Base-by-base conservation (phyloP, 306 rosid genomes). In the Dicorynia guianensis region DNA sequence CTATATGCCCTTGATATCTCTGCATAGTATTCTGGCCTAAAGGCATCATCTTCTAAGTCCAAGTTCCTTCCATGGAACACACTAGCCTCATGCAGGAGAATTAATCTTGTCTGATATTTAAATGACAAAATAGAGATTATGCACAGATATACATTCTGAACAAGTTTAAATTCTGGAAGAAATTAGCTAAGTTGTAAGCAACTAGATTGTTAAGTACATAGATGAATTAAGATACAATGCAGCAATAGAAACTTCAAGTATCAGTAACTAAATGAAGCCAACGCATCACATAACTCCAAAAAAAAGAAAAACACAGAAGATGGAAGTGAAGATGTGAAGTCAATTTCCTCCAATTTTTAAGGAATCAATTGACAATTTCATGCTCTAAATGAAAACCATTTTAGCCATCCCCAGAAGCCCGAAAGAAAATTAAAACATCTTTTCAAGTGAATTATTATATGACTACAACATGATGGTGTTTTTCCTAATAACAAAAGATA, bases 131-230 rank as follows among this genome's bases (percentile, higher is more conserved):
- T 14, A 2, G 25, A 52, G 20, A 52, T 52, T 52, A 12, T 35
- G 62, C 48, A 35, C 62, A 52, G 46, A 63, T 40, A 44, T 68
- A 52, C 34, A 50, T 69, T 52, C 59, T 52, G 74, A 67, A 48
- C 59, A 33, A 67, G 8, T 30, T 19, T 48, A 67, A 34, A 52
- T 67, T 25, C 14, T 7, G 30, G 25, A 54, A 19, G 25, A 64
- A 18, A 46, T 19, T 30, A 49, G 71, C 25, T 47, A 14, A 13
- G 7, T 38, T 18, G 30, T 47, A 66, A 46, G 47, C 30, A 25
- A 40, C 8, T 30, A 4, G 63, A 38, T 5, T 57, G 39, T 30
- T 11, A 36, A 3, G 11, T 25, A 25, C 33, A 11, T 56, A 19
- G 25, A 68, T 34, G 15, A 13, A 30, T 68, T 9, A 68, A 49